Base-by-base conservation (phyloP, 106 monocot species). In the Dioscorea zingiberensis region DNA sequence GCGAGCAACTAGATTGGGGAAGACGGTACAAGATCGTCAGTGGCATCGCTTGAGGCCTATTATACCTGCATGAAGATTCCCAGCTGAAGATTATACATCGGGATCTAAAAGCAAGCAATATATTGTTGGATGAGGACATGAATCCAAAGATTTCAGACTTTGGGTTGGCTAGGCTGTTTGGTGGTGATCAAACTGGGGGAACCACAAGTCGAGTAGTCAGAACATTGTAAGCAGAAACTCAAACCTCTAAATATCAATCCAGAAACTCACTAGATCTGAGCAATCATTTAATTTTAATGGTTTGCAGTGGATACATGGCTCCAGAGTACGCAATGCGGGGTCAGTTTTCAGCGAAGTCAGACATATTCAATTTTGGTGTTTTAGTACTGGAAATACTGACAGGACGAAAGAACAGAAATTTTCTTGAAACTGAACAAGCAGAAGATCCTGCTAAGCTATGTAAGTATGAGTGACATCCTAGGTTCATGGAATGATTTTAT, bases 221-320 rank as follows among this genome's bases (percentile, higher is more conserved):
- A n/a, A 64, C 64, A 48, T 47, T 25, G 46, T 64, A 64, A 14
- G 46, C 22, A 12, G 4, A 56, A 24, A 27, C 10, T 58, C 7
- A 23, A 4, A 12, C 21, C 11, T 24, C 56, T 3, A 22, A 12
- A 21, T 21, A 56, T 56, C 12, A 56, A 11, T 0, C 0, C 3
- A 24, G 56, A 22, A 21, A 7, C 19, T 56, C 3, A 54, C 17
- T 11, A 18, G 4, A 19, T 53, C 51, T 19, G 15, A 53, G 0
- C 19, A 16, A 18, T 5, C 16, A 19, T 53, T 10, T 56, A 21
- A 21, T 23, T 44, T 19, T 4, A 51, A 18, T 44, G 17, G 18
- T 15, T 57, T 69, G 32, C 21, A 69, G 69, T 56, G 69, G 69
- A 58, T 69, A 69, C 32, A 69, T 69, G 21, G 56, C 69, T 14